Evolutionary conservation across 2,329 filamentous ascomycete species (phyloP).

Genomic region (Periconia macrospinosa): DNA sequence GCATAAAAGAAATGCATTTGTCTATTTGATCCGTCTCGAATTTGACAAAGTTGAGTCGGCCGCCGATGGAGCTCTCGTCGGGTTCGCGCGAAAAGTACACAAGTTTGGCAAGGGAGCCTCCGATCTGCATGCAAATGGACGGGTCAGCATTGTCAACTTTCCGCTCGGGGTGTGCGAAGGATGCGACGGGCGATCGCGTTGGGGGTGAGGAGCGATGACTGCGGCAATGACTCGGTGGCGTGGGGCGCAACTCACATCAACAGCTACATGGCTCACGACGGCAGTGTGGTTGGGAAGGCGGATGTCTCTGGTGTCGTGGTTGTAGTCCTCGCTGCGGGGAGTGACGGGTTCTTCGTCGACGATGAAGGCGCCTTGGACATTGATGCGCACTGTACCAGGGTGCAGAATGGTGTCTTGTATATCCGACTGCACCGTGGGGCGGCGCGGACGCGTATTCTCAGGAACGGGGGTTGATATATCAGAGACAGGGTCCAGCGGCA

Average conservation of each 20-base stretch:
- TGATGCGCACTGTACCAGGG: conserved; percentile 81
- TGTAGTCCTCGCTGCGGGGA: conserved; percentile 56
- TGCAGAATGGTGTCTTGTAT: conserved; percentile 59
- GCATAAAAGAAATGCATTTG: conserved; percentile 90
- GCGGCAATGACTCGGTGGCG: background rate
- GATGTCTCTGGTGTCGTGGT: conserved; percentile 86
- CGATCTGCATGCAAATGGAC: conserved; percentile 65
- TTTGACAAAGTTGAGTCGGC: conserved; percentile 89
- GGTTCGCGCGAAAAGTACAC: conserved; percentile 96
- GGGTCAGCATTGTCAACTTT: conserved; percentile 17
- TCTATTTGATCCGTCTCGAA: conserved; percentile 97
- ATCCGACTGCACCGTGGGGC: conserved; percentile 40
- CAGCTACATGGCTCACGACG: conserved; percentile 93
- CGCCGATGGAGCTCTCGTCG: conserved; percentile 76
- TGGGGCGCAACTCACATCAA: conserved; percentile 70
- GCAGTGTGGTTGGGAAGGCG: conserved; percentile 94
- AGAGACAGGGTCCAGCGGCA: conserved; percentile 21
- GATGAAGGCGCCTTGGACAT: conserved; percentile 95
- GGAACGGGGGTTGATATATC: conserved; percentile 10
- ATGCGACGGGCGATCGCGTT: background rate
- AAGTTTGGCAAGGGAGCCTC: conserved; percentile 91
- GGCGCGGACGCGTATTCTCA: conserved; percentile 25
- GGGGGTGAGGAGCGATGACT: background rate
- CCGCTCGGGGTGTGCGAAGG: background rate
- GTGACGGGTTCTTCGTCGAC: conserved; percentile 70